These are phyloP conservation scores for Zarea fungicola DNA, from an alignment of 2,329 filamentous ascomycete genomes.

Conservation along the genomic window DNA sequence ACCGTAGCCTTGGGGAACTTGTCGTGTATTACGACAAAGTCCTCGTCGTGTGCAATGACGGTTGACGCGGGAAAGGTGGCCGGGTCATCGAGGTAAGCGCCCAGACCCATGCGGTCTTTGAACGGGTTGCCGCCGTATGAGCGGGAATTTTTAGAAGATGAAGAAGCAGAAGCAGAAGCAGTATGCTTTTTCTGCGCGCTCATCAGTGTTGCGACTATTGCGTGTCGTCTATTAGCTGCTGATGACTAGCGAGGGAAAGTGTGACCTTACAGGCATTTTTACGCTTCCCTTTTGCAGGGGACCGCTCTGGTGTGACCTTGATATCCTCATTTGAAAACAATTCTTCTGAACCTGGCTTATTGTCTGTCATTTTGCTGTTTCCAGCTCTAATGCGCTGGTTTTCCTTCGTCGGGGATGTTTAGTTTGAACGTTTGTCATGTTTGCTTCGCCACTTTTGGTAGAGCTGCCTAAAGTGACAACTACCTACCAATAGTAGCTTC, in stretches of 20 bases:
- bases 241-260: not conserved
- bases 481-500: too few relatives aligned
- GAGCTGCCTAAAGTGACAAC: too few relatives aligned
- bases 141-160: too few relatives aligned
- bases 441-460: too few relatives aligned
- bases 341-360: conserved; percentile 30
- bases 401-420: too few relatives aligned
- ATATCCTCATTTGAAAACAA: conserved; percentile 40
- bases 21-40: conserved; percentile 76
- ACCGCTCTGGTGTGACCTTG: conserved; percentile 24
- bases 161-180: conserved; percentile 16
- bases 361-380: conserved; percentile 20
- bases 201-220: conserved; percentile 34
- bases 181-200: conserved; percentile 29
- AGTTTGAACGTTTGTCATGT: too few relatives aligned
- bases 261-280: conserved; percentile 39
- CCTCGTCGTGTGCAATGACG: conserved; percentile 61
- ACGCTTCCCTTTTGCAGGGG: conserved; percentile 16
- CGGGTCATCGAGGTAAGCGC: conserved; percentile 61
- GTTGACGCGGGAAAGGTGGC: conserved; percentile 53
- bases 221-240: not conserved
- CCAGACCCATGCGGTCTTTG: conserved; percentile 56
- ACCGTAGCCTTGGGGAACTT: conserved; percentile 79
- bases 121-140: conserved; percentile 28
- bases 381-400: too few relatives aligned